Percentiles rank a stretch among this genome's conserved stretches.
Evolutionary conservation across 2,329 filamentous ascomycete species (phyloP).

Genomic region (Ophiobolus disseminans): DNA sequence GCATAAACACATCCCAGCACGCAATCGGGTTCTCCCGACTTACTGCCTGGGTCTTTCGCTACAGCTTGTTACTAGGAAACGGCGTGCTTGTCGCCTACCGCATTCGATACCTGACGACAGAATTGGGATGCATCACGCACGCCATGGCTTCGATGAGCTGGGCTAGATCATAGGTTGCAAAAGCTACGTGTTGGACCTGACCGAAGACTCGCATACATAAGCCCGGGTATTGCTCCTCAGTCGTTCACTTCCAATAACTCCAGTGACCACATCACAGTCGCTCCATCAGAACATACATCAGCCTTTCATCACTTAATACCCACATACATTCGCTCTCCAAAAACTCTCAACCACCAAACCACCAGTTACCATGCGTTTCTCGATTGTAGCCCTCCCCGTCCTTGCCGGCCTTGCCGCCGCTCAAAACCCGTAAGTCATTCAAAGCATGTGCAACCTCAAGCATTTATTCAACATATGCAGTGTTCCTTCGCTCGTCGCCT

Average conservation of each 20-base stretch:
- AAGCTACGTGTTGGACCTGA: background rate
- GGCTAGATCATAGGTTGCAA: slow-evolving; percentile 1
- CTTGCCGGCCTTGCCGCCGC: slow-evolving; percentile 11
- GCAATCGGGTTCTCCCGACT: background rate
- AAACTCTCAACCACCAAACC: background rate
- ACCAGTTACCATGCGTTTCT: slow-evolving; percentile 19
- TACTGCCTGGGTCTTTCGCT: slow-evolving; percentile 2
- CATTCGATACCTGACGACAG: slow-evolving; percentile 4
- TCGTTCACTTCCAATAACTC: too few species aligned
- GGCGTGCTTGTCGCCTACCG: slow-evolving; percentile 3
- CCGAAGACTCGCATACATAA: background rate
- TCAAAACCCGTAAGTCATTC: slow-evolving; percentile 11
- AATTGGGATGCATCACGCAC: slow-evolving; percentile 2
- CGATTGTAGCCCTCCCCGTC: slow-evolving; percentile 6
- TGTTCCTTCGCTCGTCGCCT: background rate
- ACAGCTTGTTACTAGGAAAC: slow-evolving; percentile 1
- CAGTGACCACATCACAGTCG: slow-evolving; percentile 1
- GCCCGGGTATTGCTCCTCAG: background rate
- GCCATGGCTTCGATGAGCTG: background rate
- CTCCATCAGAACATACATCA: background rate
- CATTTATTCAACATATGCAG: background rate
- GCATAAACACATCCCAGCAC: background rate
- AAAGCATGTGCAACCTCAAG: background rate
- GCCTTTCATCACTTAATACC: background rate
- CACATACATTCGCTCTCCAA: background rate